Conservation (phyloP, 345 rosid genomes). For the Arabidopsis suecica region DNA sequence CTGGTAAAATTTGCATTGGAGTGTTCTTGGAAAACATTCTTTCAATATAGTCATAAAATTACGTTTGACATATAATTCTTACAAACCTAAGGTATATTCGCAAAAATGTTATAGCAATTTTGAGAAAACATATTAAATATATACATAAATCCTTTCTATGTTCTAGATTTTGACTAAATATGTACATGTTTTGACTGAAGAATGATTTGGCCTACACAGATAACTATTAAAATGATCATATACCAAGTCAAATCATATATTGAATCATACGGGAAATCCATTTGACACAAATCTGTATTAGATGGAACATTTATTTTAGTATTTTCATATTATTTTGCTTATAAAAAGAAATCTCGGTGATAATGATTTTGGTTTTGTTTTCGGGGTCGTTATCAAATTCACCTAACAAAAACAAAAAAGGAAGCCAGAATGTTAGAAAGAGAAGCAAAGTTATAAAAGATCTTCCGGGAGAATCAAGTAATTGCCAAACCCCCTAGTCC, state of each 20-base stretch:
- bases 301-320: not conserved
- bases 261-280: constrained; percentile 15
- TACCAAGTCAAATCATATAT: constrained; percentile 31
- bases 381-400: constrained; percentile 31
- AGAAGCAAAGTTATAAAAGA: constrained; percentile 41
- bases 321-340: not conserved
- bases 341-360: constrained; percentile 40
- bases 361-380: constrained; percentile 27
- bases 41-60: not conserved
- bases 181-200: constrained; percentile 4
- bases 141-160: not conserved
- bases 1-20: not conserved
- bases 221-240: not conserved
- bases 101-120: not conserved
- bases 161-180: constrained; percentile 16
- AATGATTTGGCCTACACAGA: constrained; percentile 14
- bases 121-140: constrained; percentile 1
- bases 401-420: constrained; percentile 48
- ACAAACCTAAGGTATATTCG: not conserved
- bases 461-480: constrained; percentile 49
- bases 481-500: constrained; percentile 46
- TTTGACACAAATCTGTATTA: constrained; percentile 31
- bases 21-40: not conserved
- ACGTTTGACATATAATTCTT: constrained; percentile 12
- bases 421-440: constrained; percentile 16